Conservation (phyloP, 305 asterid genomes). For the Fraxinus sp. region DNA sequence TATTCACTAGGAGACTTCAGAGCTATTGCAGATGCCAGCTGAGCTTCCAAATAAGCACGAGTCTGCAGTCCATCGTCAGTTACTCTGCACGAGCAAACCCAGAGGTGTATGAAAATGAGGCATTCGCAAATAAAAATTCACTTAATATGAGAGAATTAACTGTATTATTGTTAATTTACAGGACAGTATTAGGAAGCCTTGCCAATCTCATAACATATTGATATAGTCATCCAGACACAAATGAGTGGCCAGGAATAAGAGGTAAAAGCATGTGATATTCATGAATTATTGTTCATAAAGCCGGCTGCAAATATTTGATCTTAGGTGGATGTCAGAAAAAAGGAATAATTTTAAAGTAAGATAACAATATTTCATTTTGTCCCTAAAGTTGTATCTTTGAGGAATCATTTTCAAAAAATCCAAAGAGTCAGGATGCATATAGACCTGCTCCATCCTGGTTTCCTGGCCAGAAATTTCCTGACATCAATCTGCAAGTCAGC, state of each 20-base stretch:
- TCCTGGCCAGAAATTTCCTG: slow-evolving; percentile 81
- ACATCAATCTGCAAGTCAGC: slow-evolving; percentile 88
- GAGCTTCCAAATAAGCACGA: slow-evolving; percentile 95
- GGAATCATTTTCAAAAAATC: not conserved
- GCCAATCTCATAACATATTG: slow-evolving; percentile 1
- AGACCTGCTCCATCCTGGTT: slow-evolving; percentile 97
- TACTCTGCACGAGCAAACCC: slow-evolving; percentile 53
- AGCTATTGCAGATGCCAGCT: slow-evolving; percentile 83
- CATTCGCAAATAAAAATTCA: slow-evolving; percentile 10
- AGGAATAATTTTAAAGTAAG: not conserved
- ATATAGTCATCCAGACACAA: slow-evolving; percentile 4
- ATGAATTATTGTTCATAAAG: not conserved
- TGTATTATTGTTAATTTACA: not conserved
- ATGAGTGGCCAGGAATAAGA: not conserved
- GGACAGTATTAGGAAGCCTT: not conserved
- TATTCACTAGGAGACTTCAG: slow-evolving; percentile 82
- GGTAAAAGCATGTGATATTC: not conserved
- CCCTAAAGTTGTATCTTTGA: not conserved
- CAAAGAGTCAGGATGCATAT: slow-evolving; percentile 20
- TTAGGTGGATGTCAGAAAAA: not conserved
- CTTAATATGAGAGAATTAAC: not conserved
- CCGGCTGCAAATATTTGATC: not conserved
- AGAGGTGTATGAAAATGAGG: slow-evolving; percentile 2
- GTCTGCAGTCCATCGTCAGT: slow-evolving; percentile 93
- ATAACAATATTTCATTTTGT: not conserved